A percentile compares a stretch with the other conserved stretches of the same genome.
Evolutionary conservation across 2,329 filamentous ascomycete genomes (phyloP).

Genomic region (Piedraia hortae): DNA sequence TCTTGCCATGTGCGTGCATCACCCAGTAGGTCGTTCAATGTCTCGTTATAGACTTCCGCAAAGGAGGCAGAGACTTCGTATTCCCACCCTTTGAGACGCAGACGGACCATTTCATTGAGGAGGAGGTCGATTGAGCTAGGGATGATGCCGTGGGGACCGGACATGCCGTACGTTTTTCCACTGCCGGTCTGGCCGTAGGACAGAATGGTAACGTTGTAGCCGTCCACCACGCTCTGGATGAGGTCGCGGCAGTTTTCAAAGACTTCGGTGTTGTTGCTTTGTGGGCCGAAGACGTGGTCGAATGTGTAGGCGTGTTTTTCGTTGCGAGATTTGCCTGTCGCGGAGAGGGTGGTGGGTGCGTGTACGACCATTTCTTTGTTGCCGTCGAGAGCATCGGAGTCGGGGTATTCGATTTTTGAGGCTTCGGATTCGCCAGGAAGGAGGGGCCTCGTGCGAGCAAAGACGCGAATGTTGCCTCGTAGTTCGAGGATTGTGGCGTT

Average conservation of each 20-base stretch:
- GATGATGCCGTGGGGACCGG: constrained; percentile 74
- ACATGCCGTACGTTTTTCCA: constrained; percentile 95
- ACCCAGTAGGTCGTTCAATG: constrained; percentile 68
- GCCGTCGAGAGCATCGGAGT: constrained; percentile 38
- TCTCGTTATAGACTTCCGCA: constrained; percentile 95
- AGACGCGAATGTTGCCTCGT: constrained; percentile 94
- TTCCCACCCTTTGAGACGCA: constrained; percentile 77
- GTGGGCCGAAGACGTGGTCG: constrained; percentile 68
- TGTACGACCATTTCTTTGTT: constrained; percentile 65
- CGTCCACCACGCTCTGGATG: constrained; percentile 84
- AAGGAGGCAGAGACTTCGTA: constrained; percentile 91
- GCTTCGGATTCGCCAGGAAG: constrained; percentile 30
- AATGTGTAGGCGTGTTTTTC: constrained; percentile 74
- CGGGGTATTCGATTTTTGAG: constrained; percentile 54
- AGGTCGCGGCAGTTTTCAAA: constrained; percentile 94
- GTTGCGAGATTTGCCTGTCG: constrained; percentile 44
- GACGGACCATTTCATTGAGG: constrained; percentile 56
- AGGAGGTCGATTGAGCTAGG: constrained; percentile 81
- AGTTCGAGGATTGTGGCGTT: constrained; percentile 97
- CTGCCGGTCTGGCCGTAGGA: constrained; percentile 95
- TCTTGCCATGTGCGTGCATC: constrained; percentile 36
- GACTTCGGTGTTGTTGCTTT: constrained; percentile 53
- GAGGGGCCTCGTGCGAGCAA: constrained; percentile 74
- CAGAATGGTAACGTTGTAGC: constrained; percentile 97
- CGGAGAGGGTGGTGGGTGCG: constrained; percentile 61